Conservation (phyloP, 108 stramenopile species). For the Cyclostephanos tholiformis region DNA sequence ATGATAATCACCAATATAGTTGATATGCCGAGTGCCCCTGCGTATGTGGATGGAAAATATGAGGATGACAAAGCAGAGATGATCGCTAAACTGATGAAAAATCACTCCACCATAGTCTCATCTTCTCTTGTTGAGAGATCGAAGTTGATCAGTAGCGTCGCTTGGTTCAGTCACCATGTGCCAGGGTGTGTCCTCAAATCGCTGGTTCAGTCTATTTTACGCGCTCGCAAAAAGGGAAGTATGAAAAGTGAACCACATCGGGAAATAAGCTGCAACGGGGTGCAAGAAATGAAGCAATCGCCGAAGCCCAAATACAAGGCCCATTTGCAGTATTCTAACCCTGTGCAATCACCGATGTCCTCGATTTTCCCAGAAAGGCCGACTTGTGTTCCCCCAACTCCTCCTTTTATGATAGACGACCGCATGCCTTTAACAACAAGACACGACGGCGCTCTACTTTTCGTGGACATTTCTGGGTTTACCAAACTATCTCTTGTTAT, state of each 20-base stretch:
- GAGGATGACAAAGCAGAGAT: conserved; percentile 31
- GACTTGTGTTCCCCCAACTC: neutral
- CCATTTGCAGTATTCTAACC: neutral
- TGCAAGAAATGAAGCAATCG: neutral
- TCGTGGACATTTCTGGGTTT: conserved; percentile 90
- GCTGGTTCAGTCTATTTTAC: conserved; percentile 37
- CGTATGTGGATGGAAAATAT: conserved; percentile 20
- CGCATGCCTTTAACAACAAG: conserved; percentile 45
- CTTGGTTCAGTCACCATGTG: conserved; percentile 57
- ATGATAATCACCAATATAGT: conserved; percentile 3
- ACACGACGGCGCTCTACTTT: conserved; percentile 68
- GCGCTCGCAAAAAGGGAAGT: conserved; percentile 15
- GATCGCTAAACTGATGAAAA: conserved; percentile 29
- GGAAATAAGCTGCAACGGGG: neutral
- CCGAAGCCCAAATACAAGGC: conserved; percentile 7
- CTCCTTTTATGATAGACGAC: conserved; percentile 5
- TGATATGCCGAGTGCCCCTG: conserved; percentile 9
- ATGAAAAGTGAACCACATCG: conserved; percentile 7
- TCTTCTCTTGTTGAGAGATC: conserved; percentile 39
- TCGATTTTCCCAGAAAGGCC: conserved; percentile 17
- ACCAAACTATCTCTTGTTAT: conserved; percentile 72
- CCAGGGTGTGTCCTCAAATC: conserved; percentile 52
- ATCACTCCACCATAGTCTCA: conserved; percentile 19
- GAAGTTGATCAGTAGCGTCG: conserved; percentile 45
- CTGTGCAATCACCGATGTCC: conserved; percentile 19